Evolutionary conservation across 257 asterid genomes (phyloP).

Genomic region (Solanum chmielewskii): DNA sequence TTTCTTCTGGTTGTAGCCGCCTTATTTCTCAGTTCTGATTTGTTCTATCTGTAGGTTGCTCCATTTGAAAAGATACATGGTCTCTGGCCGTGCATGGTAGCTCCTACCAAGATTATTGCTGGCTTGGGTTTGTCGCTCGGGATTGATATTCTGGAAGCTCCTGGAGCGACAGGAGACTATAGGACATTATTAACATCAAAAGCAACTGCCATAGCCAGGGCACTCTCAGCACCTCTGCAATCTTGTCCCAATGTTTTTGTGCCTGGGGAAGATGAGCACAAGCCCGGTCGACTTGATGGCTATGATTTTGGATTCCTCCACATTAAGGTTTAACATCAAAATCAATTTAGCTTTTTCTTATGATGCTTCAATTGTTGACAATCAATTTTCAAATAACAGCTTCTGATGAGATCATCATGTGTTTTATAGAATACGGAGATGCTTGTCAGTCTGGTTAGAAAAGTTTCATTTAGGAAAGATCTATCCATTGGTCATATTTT

Average conservation of each 20-base stretch:
- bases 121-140: constrained; percentile 97
- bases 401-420: background rate
- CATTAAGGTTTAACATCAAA: constrained; percentile 50
- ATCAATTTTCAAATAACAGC: background rate
- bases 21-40: background rate
- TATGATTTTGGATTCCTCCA: constrained; percentile 96
- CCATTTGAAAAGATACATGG: constrained; percentile 67
- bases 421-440: background rate
- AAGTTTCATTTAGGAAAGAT: background rate
- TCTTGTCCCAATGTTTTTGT: constrained; percentile 70
- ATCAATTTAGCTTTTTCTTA: background rate
- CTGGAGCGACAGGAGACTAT: constrained; percentile 96
- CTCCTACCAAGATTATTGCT: constrained; percentile 94
- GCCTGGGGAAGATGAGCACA: constrained; percentile 85
- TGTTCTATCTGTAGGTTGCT: constrained; percentile 53
- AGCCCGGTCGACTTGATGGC: constrained; percentile 69
- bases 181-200: constrained; percentile 84
- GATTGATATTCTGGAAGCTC: constrained; percentile 91
- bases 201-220: constrained; percentile 76
- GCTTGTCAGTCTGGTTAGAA: background rate
- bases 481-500: background rate
- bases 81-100: constrained; percentile 88
- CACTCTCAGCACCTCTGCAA: constrained; percentile 70
- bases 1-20: constrained; percentile 1
- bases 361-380: background rate